These are phyloP conservation scores for Trypanosoma congolense DNA, from an alignment of 208 protist genomes.

Conservation along the genomic window DNA sequence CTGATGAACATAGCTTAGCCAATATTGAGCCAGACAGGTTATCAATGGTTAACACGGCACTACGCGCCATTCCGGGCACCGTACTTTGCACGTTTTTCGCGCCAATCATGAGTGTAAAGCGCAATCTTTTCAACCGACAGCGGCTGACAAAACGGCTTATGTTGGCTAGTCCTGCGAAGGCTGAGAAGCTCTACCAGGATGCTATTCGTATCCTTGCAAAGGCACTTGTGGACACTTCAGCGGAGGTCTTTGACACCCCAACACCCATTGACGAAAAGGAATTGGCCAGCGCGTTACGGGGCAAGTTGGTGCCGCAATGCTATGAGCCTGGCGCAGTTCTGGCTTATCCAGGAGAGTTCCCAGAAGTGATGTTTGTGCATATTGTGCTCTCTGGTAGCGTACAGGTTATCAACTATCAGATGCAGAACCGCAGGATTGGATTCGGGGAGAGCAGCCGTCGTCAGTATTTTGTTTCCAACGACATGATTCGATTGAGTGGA, in stretches of 20 bases:
- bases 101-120: conserved; percentile 60
- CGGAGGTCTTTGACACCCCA: conserved; percentile 39
- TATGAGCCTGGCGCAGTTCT: conserved; percentile 58
- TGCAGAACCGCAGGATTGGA: conserved; percentile 36
- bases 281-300: conserved; percentile 35
- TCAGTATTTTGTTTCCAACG: conserved; percentile 74
- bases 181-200: conserved; percentile 30
- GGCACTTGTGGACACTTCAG: conserved; percentile 39
- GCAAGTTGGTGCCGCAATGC: conserved; percentile 50
- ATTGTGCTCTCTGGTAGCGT: conserved; percentile 63
- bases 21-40: conserved; percentile 57
- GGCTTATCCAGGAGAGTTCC: conserved; percentile 57
- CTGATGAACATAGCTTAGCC: conserved; percentile 17
- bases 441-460: conserved; percentile 16
- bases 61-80: conserved; percentile 57
- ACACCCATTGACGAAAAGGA: conserved; percentile 48
- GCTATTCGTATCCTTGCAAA: conserved; percentile 42
- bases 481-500: conserved; percentile 55
- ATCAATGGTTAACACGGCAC: conserved; percentile 81
- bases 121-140: conserved; percentile 32
- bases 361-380: conserved; percentile 74
- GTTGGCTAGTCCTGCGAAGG: conserved; percentile 11
- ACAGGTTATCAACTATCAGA: conserved; percentile 59
- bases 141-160: conserved; percentile 32
- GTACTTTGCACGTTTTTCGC: conserved; percentile 65